Conservation (phyloP, 495 filamentous ascomycete genomes). For the Talaromyces nanjingensis region DNA sequence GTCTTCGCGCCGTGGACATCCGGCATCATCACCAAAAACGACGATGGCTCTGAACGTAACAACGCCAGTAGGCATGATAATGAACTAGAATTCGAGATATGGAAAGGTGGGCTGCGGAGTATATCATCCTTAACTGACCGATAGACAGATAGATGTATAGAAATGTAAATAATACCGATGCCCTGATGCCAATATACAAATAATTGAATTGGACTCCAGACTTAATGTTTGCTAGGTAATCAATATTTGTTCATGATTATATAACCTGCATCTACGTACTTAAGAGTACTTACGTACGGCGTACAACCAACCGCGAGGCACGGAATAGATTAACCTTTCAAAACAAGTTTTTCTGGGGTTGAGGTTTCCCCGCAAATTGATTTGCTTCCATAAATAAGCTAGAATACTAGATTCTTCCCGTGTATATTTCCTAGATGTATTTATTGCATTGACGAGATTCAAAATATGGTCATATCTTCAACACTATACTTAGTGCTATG, state of each 20-base stretch:
- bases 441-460: background rate
- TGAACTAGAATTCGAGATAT: slow-evolving; percentile 45
- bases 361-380: background rate
- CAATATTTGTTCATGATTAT: background rate
- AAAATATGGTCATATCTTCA: background rate
- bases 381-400: background rate
- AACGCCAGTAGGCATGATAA: slow-evolving; percentile 8
- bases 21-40: slow-evolving; percentile 9
- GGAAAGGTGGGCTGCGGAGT: slow-evolving; percentile 39
- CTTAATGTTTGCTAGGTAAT: no score
- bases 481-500: background rate
- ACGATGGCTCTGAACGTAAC: background rate
- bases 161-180: background rate
- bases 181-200: background rate
- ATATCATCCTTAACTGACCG: background rate
- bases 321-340: background rate
- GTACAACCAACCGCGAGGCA: background rate
- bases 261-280: background rate
- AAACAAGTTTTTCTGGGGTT: background rate
- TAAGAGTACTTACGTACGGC: no score
- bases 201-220: no score
- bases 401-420: no score
- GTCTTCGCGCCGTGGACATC: slow-evolving; percentile 69
- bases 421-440: no score
- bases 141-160: background rate